Evolutionary conservation across 345 rosid genomes (phyloP), one percentile per base, ranked within the genome.

Genomic region (Triadica sebifera): DNA sequence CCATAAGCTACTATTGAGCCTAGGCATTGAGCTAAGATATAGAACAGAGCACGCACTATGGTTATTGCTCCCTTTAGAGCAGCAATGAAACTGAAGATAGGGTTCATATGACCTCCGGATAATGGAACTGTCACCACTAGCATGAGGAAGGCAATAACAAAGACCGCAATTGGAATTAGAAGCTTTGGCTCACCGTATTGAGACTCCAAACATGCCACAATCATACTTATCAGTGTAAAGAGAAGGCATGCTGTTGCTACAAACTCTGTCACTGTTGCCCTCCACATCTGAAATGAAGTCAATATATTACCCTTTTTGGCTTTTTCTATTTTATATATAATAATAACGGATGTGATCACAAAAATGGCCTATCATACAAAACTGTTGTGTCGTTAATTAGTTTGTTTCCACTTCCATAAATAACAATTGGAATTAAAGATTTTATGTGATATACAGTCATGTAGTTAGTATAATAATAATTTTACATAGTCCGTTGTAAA

Each of bases 61-160:
- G 85, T 71, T n/a, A 86, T 38, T 57, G 81, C 34, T 24, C 92
- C 87, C 16, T 68, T 77, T 4, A 84, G 75, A n/a, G 81, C 78
- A 0, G 85, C 82, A 0, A 83, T 74, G 68, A 79, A 70, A 3
- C 83, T 78, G 72, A 88, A 75, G 51, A 82, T 74, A 0, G 88
- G 88, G 75, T 74, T 86, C 77, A 86, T 69, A 58, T 82, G 86
- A 49, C 86, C 87, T 0, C 87, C 89, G 16, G 87, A 79, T 67
- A 82, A 53, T 5, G 88, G 92, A 52, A 78, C 50, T 6, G 88
- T 84, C 3, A 71, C 82, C 25, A 84, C 1, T 4, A 82, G 75
- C 37, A 65, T 8, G 34, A 80, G 75, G 67, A 71, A 81, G 22
- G 71, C 74, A 15, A 71, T 43, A 38, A 75, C 0, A 63, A 82